Percentiles rank a stretch among this genome's conserved stretches.
Conservation (phyloP, 371 early-diverging fungal species). For the Blastocladiella emersonii region DNA sequence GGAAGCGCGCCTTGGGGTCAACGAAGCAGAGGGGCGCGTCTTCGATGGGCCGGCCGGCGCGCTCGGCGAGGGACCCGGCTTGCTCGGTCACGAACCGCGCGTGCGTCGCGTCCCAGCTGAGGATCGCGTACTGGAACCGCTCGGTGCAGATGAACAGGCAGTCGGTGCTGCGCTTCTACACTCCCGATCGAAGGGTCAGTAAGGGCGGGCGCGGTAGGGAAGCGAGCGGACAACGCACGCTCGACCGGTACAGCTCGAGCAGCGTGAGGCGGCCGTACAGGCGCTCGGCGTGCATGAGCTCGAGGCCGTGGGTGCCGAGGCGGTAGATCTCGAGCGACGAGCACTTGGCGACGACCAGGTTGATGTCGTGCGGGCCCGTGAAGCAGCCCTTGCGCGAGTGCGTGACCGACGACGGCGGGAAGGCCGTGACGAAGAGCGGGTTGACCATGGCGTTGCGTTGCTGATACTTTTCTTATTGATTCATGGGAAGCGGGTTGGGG, state of each 20-base stretch:
- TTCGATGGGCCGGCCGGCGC: slow-evolving; percentile 32
- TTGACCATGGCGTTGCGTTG: background rate
- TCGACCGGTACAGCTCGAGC: background rate
- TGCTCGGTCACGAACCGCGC: slow-evolving; percentile 42
- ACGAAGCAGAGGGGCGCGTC: slow-evolving; percentile 27
- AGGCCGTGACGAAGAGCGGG: slow-evolving; percentile 25
- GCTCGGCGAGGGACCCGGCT: slow-evolving; percentile 42
- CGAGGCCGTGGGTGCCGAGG: background rate
- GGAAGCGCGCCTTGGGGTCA: slow-evolving; percentile 31
- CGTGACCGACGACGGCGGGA: slow-evolving; percentile 39
- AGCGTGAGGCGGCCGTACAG: background rate
- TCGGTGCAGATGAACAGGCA: slow-evolving; percentile 43
- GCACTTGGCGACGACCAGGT: slow-evolving; percentile 41
- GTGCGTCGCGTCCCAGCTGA: slow-evolving; percentile 35
- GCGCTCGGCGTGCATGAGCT: background rate
- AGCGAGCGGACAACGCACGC: too few relatives aligned
- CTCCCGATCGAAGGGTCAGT: too few relatives aligned
- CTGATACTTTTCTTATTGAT: too few relatives aligned
- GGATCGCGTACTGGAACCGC: slow-evolving; percentile 37
- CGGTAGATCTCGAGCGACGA: background rate
- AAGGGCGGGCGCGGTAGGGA: slow-evolving; percentile 14
- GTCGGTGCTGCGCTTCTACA: slow-evolving; percentile 34
- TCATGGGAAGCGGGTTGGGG: too few relatives aligned
- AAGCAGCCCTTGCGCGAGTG: slow-evolving; percentile 45
- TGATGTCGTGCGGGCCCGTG: slow-evolving; percentile 44